Conservation (phyloP, 2,329 filamentous ascomycete species). For the Chaetomium globosum region DNA sequence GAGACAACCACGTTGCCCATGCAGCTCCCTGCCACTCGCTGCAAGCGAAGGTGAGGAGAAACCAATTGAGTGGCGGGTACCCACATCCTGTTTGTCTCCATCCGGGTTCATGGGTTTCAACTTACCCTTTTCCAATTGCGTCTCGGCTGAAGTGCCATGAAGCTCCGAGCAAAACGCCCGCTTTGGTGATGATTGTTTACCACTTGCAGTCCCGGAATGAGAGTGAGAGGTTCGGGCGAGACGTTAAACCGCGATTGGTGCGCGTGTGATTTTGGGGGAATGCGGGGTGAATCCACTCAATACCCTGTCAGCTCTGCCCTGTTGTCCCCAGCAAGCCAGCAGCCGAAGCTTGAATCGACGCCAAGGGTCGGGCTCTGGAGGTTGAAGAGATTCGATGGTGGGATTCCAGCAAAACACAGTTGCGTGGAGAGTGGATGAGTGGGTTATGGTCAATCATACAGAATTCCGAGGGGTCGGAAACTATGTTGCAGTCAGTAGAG, state of each 20-base stretch:
- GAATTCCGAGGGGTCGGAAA: background rate
- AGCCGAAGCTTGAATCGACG: conserved; percentile 15
- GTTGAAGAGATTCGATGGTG: background rate
- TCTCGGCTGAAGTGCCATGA: background rate
- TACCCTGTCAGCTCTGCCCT: background rate
- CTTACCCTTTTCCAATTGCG: conserved; percentile 10
- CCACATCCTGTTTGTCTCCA: background rate
- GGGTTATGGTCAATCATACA: background rate
- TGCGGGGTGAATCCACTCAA: conserved; percentile 17
- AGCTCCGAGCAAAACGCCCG: background rate
- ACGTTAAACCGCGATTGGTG: conserved; percentile 19
- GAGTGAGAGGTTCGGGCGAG: conserved; percentile 10
- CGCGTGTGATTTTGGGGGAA: conserved; percentile 7
- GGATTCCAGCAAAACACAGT: background rate
- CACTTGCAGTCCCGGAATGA: conserved; percentile 1
- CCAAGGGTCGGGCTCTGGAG: background rate
- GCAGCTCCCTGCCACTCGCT: background rate
- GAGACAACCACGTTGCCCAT: background rate
- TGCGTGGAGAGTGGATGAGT: background rate
- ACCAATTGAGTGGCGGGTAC: background rate
- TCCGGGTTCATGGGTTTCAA: conserved; percentile 11
- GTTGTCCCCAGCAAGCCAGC: background rate
- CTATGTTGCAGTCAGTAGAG: background rate
- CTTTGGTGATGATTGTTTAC: background rate
- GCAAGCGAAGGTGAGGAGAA: conserved; percentile 2